Evolutionary conservation across 495 filamentous ascomycete species (phyloP), one percentile per base, ranked within the genome.

Genomic region (Penicillium flavigenum): DNA sequence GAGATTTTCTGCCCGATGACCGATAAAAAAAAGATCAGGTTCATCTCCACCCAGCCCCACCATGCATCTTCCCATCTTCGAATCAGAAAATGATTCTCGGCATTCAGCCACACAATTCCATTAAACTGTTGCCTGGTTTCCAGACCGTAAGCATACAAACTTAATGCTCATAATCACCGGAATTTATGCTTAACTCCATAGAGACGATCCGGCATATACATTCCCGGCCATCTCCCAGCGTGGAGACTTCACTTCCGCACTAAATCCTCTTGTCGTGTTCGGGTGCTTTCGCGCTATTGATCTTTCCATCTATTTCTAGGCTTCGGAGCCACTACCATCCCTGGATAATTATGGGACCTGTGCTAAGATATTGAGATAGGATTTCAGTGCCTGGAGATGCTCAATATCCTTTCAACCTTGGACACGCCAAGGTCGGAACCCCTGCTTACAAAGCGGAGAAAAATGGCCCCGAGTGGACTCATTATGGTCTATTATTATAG

Each of bases 41-140:
- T 46, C 0, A 32, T 32, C 46, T 34, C 46, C 46, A 48, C 44
- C 16, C 5, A 29, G 26, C 29, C 16, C 42, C 42, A 44, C 42
- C 31, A 34, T 4, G 2, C 3, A 29, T 29, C 34, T 39, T 39
- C n/a, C 36, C 36, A 34, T 34, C 36, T 39, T 27, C 24, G 22
- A 27, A 47, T 17, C 16, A 47, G 14, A 29, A 27, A 29, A 10
- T 4, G 4, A 24, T 7, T 11, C 2, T 11, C n/a, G 10, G 31
- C 29, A 46, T 57, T 59, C 63, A 61, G 57, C 57, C 63, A 66
- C 63, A 66, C 63, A 63, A 41, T 10, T 39, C 19, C 19, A 43
- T 27, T 34, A 51, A 45, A 27, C 45, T 60, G 58, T 39, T 51
- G 51, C 46, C 51, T 55, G 45, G n/a, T 49, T 39, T 46, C 31